These are phyloP conservation scores for Gonapodya sp. DNA, from an alignment of 192 early-diverging fungal genomes.

Conservation along the genomic window DNA sequence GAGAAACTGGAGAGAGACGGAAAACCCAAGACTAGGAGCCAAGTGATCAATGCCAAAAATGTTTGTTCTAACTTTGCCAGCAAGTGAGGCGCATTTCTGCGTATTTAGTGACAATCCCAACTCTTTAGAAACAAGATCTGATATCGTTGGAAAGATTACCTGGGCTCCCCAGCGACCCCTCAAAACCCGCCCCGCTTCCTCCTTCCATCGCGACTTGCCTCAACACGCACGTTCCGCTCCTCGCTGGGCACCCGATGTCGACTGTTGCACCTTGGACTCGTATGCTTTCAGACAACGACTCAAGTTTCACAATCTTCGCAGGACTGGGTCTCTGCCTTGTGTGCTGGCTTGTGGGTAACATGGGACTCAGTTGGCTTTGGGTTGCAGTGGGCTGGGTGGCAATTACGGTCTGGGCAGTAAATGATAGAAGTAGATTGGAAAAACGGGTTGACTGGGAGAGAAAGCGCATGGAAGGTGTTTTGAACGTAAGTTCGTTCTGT, in stretches of 20 bases:
- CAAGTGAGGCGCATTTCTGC: too few relatives aligned
- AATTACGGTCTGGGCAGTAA: not conserved
- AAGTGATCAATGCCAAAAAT: not conserved
- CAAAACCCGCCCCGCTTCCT: not conserved
- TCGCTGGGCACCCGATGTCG: not conserved
- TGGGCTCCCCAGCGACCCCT: not conserved
- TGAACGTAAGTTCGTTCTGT: not conserved
- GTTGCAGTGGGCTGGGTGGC: not conserved
- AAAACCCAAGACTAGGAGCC: not conserved
- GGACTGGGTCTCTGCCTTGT: not conserved
- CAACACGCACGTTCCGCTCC: not conserved
- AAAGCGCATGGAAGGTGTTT: not conserved
- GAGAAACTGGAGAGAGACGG: not conserved
- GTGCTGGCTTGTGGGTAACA: not conserved
- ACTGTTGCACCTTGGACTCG: slow-evolving; percentile 1
- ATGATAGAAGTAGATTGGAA: not conserved
- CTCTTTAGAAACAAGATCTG: not conserved
- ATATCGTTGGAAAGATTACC: not conserved
- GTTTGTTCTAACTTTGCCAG: too few relatives aligned
- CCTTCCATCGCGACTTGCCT: not conserved
- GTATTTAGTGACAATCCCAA: too few relatives aligned
- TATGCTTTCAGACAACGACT: not conserved
- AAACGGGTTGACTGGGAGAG: not conserved
- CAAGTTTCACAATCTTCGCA: not conserved
- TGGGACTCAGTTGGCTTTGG: not conserved